Evolutionary conservation across 2,329 filamentous ascomycete genomes (phyloP), one percentile per base, ranked within the genome.

Genomic region (Didymella segeticola): DNA sequence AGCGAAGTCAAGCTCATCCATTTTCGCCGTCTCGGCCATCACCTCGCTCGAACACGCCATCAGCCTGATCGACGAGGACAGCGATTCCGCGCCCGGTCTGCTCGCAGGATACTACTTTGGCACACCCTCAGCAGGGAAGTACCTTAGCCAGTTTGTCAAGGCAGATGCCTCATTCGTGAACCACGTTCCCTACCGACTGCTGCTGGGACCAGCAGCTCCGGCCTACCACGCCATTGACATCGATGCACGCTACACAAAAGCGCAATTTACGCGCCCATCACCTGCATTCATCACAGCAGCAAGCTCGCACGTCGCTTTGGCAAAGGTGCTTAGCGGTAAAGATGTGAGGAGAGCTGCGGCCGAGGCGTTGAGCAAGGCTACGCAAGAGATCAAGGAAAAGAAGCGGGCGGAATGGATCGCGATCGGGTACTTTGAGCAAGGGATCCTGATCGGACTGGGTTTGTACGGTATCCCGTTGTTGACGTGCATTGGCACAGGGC

Each of bases 21-120:
- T 79, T n/a, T 68, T 85, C 17, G 47, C 76, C 4, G 64, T 85
- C n/a, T 75, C 80, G 23, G 60, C 76, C 0, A 72, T 82, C 9
- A 80, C 75, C 6, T 82, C 80, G 41, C 71, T 85, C 17, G 82
- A 85, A 48, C 81, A 85, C 63, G 80, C 79, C 5, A 83, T 86
- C 58, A 79, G 82, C 53, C 65, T 81, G 11, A 46, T 66, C 5
- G 63, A 76, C 14, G 75, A 73, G 45, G 66, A 67, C 59, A 72
- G 65, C n/a, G 68, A 58, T 2, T 34, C 50, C 2, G 36, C 53
- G 53, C 36, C 59, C 0, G 57, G 38, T 2, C 62, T 81, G 1
- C 69, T 79, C 1, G 81, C 81, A 17, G 75, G 79, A 2, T 86
- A 84, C 60, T 74, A 82, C 56, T 87, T 86, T 64, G 79, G 79